Conservation (phyloP, 495 filamentous ascomycete genomes). For the Neurospora cerealis region DNA sequence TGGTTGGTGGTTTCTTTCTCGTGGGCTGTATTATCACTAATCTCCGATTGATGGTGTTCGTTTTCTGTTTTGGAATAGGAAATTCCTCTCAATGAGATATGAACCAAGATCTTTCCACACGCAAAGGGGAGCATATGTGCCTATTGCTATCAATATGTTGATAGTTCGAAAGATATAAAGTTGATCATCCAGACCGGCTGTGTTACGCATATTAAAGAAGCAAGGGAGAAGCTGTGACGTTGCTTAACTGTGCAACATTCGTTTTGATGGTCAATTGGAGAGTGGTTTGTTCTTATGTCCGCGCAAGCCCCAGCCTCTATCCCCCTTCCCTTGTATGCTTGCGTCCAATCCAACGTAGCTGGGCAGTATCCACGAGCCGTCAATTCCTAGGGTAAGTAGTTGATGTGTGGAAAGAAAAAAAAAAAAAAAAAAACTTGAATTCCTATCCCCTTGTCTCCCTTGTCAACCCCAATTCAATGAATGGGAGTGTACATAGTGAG, state of each 20-base stretch:
- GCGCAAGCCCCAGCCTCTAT: background rate
- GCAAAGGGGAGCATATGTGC: background rate
- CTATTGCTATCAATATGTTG: background rate
- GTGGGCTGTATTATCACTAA: background rate
- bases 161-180: background rate
- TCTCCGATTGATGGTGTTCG: background rate
- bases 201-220: background rate
- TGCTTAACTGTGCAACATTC: background rate
- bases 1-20: background rate
- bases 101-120: background rate
- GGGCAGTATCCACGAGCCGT: background rate
- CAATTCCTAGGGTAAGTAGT: background rate
- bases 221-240: background rate
- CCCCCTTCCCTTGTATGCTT: background rate
- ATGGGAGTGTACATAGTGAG: background rate
- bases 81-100: background rate
- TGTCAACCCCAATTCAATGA: background rate
- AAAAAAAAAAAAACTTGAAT: background rate
- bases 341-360: background rate
- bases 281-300: background rate
- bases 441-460: background rate
- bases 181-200: background rate
- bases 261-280: background rate
- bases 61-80: background rate
- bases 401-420: background rate